These are phyloP conservation scores for Lipomyces yamadae DNA, from an alignment of 805 yeast species.

Conservation along the genomic window DNA sequence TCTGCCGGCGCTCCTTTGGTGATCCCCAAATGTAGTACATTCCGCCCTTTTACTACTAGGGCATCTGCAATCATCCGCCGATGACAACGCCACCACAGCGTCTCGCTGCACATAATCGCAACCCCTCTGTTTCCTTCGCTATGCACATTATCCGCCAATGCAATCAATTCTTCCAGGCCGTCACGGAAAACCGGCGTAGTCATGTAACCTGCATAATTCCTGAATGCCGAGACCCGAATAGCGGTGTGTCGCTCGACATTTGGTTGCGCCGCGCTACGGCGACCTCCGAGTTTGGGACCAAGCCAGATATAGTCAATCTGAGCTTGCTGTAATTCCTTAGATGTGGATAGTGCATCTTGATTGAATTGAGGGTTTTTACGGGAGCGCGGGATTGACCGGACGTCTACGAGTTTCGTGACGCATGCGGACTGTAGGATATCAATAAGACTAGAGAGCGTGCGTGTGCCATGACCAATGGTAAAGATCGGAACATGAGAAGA, in stretches of 20 bases:
- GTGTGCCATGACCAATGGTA: slow-evolving; percentile 6
- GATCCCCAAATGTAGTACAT: slow-evolving; percentile 1
- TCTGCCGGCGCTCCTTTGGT: not conserved
- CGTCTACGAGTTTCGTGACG: slow-evolving; percentile 5
- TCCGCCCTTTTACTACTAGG: not conserved
- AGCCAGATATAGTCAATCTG: slow-evolving; percentile 6
- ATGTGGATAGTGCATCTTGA: not conserved
- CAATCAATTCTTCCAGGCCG: not conserved
- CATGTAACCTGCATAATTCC: slow-evolving; percentile 7
- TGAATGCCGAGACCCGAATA: slow-evolving; percentile 2
- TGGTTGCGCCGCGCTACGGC: not conserved
- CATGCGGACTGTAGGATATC: slow-evolving; percentile 3
- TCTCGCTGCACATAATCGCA: slow-evolving; percentile 7
- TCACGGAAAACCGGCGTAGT: slow-evolving; percentile 1
- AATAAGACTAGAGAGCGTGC: not conserved
- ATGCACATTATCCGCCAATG: not conserved
- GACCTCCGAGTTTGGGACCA: slow-evolving; percentile 3
- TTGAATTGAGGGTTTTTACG: slow-evolving; percentile 7
- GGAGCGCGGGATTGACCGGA: slow-evolving; percentile 6
- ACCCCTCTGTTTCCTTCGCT: slow-evolving; percentile 2
- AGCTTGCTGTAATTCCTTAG: not conserved
- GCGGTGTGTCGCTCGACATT: slow-evolving; percentile 10
- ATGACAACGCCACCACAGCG: slow-evolving; percentile 9
- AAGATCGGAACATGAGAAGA: slow-evolving; percentile 4
- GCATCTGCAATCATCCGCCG: slow-evolving; percentile 11